Evolutionary conservation across 352 stramenopile genomes (phyloP), one percentile per base, ranked within the genome.

Genomic region (Globisporangium ultimum): DNA sequence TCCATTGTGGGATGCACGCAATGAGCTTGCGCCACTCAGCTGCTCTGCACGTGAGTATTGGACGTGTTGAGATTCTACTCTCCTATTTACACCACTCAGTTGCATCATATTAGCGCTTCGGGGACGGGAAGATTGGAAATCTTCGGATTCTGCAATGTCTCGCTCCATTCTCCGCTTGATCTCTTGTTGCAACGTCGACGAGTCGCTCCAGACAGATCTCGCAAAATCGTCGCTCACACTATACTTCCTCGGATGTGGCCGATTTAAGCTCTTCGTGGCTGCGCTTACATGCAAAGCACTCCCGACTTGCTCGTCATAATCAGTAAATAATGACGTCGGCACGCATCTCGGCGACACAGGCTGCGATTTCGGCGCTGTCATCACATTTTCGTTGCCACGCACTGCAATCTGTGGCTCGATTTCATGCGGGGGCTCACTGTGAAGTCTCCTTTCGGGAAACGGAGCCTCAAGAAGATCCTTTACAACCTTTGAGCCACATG

Each of bases 401-500:
- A 36, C 28, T 36, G 28, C 28, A 36, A 36, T 1, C 28, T 10
- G 28, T 36, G 28, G 28, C 8, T 36, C 28, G 28, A 36, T 36
- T 6, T 36, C 28, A 5, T 36, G 28, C 28, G 7, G 28, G 5
- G 9, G 28, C 3, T 36, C 28, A 36, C 4, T 36, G 8, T 36
- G 28, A 10, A 36, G 28, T 45, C 17, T 17, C 14, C 36, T 28
- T 15, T 58, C 49, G 17, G 56, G 18, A 17, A 40, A 40, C 22
- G 55, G 56, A 45, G 56, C 47, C 20, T 28, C 11, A 11, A 63
- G 41, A 24, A 63, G 49, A 20, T 63, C 56, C 21, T n/a, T 42
- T 18, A 63, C 56, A 28, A 55, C 22, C 46, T 51, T 36, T 12
- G 42, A 22, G 18, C 58, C 61, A 8, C 61, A 67, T 3, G 54